Conservation (phyloP, 2,329 filamentous ascomycete species). For the Claviceps sp. region DNA sequence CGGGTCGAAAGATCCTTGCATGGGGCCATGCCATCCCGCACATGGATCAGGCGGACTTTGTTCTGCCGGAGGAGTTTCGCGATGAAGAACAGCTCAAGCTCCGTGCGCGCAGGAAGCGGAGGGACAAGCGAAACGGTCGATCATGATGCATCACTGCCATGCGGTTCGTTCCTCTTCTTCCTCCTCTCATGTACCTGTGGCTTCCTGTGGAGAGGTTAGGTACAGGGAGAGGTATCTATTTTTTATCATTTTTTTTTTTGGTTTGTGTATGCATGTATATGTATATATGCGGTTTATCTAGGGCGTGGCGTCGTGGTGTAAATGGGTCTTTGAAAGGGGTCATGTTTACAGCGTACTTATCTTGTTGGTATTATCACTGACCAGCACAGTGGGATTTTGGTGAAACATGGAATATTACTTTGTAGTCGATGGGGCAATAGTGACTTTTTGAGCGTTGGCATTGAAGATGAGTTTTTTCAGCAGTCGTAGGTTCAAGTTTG, state of each 20-base stretch:
- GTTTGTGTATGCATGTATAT: neutral
- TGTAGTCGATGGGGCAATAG: no score
- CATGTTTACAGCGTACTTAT: neutral
- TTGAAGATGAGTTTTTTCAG: no score
- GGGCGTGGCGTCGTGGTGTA: conserved; percentile 5
- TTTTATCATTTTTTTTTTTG: neutral
- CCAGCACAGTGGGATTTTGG: no score
- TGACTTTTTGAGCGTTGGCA: no score
- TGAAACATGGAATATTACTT: no score
- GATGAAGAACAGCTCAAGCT: conserved; percentile 42
- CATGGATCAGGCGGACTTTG: conserved; percentile 55
- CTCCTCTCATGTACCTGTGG: neutral
- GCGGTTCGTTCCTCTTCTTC: neutral
- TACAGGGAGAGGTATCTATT: neutral
- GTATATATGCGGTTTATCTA: neutral
- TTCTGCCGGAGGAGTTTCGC: conserved; percentile 52
- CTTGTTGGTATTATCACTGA: neutral
- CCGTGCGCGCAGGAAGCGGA: conserved; percentile 49
- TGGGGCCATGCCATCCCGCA: conserved; percentile 78
- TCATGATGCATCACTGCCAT: conserved; percentile 13
- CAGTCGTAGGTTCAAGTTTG: no score
- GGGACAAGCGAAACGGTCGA: conserved; percentile 40
- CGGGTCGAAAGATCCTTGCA: conserved; percentile 56
- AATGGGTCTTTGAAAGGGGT: neutral
- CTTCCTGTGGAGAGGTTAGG: neutral